Evolutionary conservation across 75 land plant genomes (phyloP).

Genomic region (Pinus tabuliformis): DNA sequence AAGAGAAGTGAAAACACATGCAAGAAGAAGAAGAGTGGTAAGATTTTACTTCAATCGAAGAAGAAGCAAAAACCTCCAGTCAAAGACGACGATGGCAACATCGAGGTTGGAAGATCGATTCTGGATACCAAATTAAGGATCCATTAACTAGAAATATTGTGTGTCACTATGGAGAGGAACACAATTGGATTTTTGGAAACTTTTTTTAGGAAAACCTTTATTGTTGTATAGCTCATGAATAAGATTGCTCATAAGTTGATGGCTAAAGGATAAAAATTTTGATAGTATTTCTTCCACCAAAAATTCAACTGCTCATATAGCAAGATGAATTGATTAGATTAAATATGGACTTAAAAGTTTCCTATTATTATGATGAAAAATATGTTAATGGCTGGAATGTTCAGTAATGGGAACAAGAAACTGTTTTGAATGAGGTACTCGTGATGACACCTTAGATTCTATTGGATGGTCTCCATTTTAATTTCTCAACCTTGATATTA

Average conservation of each 20-base stretch:
- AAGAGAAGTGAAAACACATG: background rate
- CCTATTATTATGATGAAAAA: background rate
- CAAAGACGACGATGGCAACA: background rate
- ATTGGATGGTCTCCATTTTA: background rate
- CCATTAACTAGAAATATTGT: conserved; percentile 65
- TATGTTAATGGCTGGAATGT: background rate
- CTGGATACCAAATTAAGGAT: no score
- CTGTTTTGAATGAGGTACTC: background rate
- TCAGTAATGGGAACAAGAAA: conserved; percentile 16
- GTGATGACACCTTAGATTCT: background rate
- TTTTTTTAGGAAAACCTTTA: conserved; percentile 71
- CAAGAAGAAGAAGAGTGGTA: background rate
- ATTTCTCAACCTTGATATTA: no score
- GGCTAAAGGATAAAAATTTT: background rate
- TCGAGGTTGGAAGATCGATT: background rate
- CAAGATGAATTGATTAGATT: background rate
- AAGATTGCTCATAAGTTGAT: conserved; percentile 21
- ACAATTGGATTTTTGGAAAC: conserved; percentile 67
- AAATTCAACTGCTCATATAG: background rate
- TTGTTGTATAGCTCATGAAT: conserved; percentile 63
- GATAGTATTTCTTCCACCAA: background rate
- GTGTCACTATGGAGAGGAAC: conserved; percentile 56
- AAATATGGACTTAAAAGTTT: background rate
- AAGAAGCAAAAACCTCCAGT: background rate
- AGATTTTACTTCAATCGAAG: background rate